Evolutionary conservation across 345 rosid species (phyloP).

Genomic region (Turritis glabra): DNA sequence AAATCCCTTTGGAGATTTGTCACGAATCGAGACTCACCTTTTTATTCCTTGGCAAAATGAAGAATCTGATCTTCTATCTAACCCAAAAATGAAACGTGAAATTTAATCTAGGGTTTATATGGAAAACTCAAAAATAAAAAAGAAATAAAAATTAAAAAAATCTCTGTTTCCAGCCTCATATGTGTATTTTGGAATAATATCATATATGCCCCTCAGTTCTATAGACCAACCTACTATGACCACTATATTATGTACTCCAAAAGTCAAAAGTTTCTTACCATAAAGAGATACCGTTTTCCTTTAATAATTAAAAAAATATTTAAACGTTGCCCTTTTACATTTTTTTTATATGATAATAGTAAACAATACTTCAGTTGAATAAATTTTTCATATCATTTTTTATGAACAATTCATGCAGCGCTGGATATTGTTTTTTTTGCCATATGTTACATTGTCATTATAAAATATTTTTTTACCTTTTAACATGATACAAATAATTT

Average conservation of each 20-base stretch:
- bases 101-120: conserved; percentile 44
- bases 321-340: background rate
- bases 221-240: conserved; percentile 11
- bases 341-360: background rate
- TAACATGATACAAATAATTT: background rate
- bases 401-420: too few relatives aligned
- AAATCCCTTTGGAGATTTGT: conserved; percentile 4
- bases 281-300: conserved; percentile 8
- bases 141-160: background rate
- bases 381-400: background rate
- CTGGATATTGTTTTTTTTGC: too few relatives aligned
- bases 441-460: background rate
- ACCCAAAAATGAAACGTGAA: conserved; percentile 37
- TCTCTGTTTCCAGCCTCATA: conserved; percentile 40
- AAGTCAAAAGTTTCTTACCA: conserved; percentile 33
- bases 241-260: background rate
- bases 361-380: background rate
- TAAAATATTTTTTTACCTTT: background rate
- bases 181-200: conserved; percentile 28
- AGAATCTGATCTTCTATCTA: conserved; percentile 40
- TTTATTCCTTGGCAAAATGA: conserved; percentile 30
- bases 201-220: conserved; percentile 25
- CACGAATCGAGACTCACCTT: conserved; percentile 34
- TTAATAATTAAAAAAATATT: background rate
- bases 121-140: background rate